Evolutionary conservation across 1,284 basidiomycete species (phyloP).

Genomic region (Sanguinoderma infundibulare): DNA sequence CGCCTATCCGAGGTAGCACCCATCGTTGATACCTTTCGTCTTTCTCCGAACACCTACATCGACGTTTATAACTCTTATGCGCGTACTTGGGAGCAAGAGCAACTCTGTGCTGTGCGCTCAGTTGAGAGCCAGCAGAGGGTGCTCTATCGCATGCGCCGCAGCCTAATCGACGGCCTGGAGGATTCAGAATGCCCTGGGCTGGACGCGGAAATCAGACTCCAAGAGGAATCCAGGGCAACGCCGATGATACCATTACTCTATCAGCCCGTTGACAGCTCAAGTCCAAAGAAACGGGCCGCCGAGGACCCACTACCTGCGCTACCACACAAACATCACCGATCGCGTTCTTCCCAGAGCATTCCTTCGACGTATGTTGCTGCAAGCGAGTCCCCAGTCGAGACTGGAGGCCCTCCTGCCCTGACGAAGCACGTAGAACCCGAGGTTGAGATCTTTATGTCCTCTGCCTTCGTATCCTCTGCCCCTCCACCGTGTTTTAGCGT

Average conservation of each 20-base stretch:
- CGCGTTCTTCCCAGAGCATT: slow-evolving; percentile 4
- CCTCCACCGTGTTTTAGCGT: neutral
- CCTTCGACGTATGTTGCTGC: neutral
- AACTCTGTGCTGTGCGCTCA: slow-evolving; percentile 46
- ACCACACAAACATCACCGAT: slow-evolving; percentile 9
- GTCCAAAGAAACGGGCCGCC: slow-evolving; percentile 9
- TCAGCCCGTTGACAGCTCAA: neutral
- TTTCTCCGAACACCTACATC: slow-evolving; percentile 54
- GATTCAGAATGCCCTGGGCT: slow-evolving; percentile 63
- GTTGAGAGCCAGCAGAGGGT: slow-evolving; percentile 53
- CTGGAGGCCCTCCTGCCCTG: neutral
- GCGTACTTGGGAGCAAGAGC: slow-evolving; percentile 61
- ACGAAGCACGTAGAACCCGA: neutral
- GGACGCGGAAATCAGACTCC: slow-evolving; percentile 54
- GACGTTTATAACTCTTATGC: slow-evolving; percentile 60
- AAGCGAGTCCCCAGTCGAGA: neutral
- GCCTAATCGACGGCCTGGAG: slow-evolving; percentile 55
- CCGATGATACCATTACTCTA: neutral
- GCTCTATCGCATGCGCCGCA: slow-evolving; percentile 61
- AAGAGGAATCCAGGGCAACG: slow-evolving; percentile 26
- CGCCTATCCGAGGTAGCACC: slow-evolving; percentile 55
- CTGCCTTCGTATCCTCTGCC: neutral
- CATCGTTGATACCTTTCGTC: slow-evolving; percentile 55
- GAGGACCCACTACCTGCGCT: slow-evolving; percentile 8
- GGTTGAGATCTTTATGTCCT: neutral